These are phyloP conservation scores for Rhizopus sp. DNA, from an alignment of 371 early-diverging fungal genomes.

Conservation along the genomic window DNA sequence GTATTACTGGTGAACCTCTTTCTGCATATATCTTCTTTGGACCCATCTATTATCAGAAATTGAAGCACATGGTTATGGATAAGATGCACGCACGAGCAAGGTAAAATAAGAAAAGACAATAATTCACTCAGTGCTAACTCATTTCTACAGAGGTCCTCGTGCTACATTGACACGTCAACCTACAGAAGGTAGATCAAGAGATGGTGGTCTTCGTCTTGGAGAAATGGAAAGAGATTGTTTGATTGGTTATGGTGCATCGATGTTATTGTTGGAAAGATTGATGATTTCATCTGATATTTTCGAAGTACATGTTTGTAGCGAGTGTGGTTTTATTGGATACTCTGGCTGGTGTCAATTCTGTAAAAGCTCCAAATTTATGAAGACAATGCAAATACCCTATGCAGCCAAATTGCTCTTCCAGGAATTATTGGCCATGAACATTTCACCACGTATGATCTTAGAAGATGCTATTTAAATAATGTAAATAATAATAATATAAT, in stretches of 20 bases:
- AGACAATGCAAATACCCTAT: constrained; percentile 95
- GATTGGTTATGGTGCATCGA: constrained; percentile 97
- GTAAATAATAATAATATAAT: constrained; percentile 7
- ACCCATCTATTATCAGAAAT: constrained; percentile 98
- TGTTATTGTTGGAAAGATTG: constrained; percentile 93
- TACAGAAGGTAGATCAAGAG: constrained; percentile 98
- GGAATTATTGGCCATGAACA: constrained; percentile 97
- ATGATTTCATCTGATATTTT: constrained; percentile 96
- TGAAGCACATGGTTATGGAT: constrained; percentile 99
- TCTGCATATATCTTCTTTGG: constrained; percentile 98
- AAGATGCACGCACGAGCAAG: constrained; percentile 99
- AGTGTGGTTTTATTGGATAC: constrained; percentile 94
- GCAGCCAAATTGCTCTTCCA: constrained; percentile 97
- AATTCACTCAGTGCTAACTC: background rate
- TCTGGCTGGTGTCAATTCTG: constrained; percentile 97
- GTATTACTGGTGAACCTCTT: constrained; percentile 92
- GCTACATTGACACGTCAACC: constrained; percentile 97
- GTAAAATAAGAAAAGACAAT: constrained; percentile 29
- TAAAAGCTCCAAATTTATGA: constrained; percentile 83
- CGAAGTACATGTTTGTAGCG: constrained; percentile 89
- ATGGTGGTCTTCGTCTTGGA: constrained; percentile 98
- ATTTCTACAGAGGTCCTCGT: constrained; percentile 81
- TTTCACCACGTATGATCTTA: constrained; percentile 75
- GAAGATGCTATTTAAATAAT: constrained; percentile 47
- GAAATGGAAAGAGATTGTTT: constrained; percentile 99